Percentiles rank a stretch among this genome's conserved stretches.
These are phyloP conservation scores for Xenosphaeropsis pyriputrescens DNA, from an alignment of 2,329 filamentous ascomycete species.

Conservation along the genomic window DNA sequence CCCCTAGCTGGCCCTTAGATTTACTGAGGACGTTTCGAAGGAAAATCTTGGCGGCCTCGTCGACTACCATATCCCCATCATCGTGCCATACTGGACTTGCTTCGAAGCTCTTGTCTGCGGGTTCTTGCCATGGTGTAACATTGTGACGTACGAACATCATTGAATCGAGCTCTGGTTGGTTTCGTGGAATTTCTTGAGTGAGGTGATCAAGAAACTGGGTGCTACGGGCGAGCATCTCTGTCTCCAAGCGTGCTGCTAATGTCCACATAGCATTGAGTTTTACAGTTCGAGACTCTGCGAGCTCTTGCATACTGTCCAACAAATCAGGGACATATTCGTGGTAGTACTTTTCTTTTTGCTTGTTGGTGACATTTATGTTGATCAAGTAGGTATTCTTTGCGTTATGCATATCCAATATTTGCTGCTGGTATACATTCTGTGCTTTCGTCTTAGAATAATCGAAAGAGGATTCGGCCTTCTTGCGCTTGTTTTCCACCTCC, in stretches of 20 bases:
- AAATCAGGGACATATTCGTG: conserved; percentile 92
- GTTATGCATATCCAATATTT: conserved; percentile 91
- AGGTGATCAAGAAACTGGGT: conserved; percentile 59
- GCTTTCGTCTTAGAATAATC: conserved; percentile 78
- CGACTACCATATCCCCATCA: conserved; percentile 70
- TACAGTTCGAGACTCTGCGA: conserved; percentile 75
- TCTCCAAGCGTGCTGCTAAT: conserved; percentile 65
- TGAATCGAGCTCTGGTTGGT: conserved; percentile 78
- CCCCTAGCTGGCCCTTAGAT: conserved; percentile 71
- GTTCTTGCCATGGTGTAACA: conserved; percentile 67
- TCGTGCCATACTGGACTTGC: conserved; percentile 96
- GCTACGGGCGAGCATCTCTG: conserved; percentile 61
- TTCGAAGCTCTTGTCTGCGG: conserved; percentile 73
- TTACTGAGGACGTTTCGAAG: conserved; percentile 84
- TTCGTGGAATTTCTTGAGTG: conserved; percentile 68
- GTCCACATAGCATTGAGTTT: conserved; percentile 82
- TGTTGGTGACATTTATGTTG: conserved; percentile 90
- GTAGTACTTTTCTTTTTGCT: conserved; percentile 94
- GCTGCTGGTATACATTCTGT: conserved; percentile 81
- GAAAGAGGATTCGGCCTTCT: conserved; percentile 89
- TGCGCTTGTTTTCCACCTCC: conserved; percentile 85
- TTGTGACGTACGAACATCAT: conserved; percentile 99
- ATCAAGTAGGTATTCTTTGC: conserved; percentile 97
- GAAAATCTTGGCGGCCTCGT: conserved; percentile 80
- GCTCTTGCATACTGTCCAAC: conserved; percentile 83